Conservation (phyloP, 2,329 filamentous ascomycete genomes). For the Chrysosporium keratinophilum region DNA sequence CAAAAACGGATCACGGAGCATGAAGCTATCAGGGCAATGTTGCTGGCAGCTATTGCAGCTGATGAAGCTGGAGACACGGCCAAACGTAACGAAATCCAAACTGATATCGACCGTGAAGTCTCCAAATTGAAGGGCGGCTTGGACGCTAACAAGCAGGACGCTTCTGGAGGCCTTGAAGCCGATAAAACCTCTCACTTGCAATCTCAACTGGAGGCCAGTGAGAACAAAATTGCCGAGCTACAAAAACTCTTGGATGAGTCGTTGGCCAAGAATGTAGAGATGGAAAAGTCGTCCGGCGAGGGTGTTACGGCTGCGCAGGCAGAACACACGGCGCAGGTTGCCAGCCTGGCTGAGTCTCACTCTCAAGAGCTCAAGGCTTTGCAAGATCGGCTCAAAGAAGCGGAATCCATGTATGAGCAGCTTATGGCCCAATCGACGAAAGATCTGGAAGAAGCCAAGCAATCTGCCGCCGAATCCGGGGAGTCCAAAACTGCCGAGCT, state of each 20-base stretch:
- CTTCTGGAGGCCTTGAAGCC: conserved; percentile 10
- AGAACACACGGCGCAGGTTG: conserved; percentile 17
- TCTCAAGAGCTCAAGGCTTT: conserved; percentile 19
- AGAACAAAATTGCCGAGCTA: conserved; percentile 16
- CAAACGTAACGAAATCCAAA: conserved; percentile 19
- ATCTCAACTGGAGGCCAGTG: conserved; percentile 16
- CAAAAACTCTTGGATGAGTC: conserved; percentile 15
- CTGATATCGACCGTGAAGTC: conserved; percentile 19
- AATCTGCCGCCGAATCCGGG: conserved; percentile 28
- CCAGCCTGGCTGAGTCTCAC: conserved; percentile 14
- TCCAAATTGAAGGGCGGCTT: conserved; percentile 21
- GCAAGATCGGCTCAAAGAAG: conserved; percentile 29
- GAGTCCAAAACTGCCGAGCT: conserved; percentile 27
- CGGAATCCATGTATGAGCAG: conserved; percentile 29
- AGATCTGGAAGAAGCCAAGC: conserved; percentile 32
- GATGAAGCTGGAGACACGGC: conserved; percentile 21
- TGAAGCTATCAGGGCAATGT: conserved; percentile 23
- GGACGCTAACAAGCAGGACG: conserved; percentile 15
- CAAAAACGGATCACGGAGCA: conserved; percentile 24
- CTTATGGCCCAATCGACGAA: conserved; percentile 29
- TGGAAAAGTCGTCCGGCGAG: conserved; percentile 12
- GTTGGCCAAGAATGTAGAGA: conserved; percentile 12
- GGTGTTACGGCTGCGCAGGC: conserved; percentile 11
- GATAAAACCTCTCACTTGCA: conserved; percentile 17
- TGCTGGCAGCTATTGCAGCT: conserved; percentile 23